Evolutionary conservation across 139 green algal species (phyloP), one percentile per base, ranked within the genome.

Genomic region (Astrephomene gubernaculifera): DNA sequence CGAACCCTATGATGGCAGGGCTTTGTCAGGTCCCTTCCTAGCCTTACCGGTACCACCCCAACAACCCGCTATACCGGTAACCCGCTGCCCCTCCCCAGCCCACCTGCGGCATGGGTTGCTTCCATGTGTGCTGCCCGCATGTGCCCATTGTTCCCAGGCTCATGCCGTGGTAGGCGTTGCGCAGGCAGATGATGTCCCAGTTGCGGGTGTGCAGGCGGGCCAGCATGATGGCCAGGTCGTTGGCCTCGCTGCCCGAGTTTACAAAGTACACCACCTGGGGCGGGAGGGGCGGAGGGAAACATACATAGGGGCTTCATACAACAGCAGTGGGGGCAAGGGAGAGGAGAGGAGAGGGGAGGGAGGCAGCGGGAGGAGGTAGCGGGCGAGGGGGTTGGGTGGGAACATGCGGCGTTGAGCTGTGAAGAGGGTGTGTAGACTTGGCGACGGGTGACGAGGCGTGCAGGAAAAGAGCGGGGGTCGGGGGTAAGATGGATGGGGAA

Each of bases 121-220:
- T 99, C 97, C 97, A 99, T 9, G 94, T 99, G 90, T 88, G 82
- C 73, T 98, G 95, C 0, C 95, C 97, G 43, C 96, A 95, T 12
- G 96, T 87, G 36, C 95, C 95, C 96, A 99, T 99, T 1, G 96
- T 98, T 33, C 78, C 91, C 2, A 92, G 89, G 76, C 79, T 94
- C 86, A 98, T 92, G 68, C 97, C 97, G 83, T 99, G 97, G 89
- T 99, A 99, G 57, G 89, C 91, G 83, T 99, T 99, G 36, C 97
- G 90, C 74, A 99, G 92, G 22, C 90, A 90, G 25, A 99, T 65
- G 6, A 99, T 78, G 92, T 99, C 96, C 79, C 96, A 96, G 90
- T 96, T 96, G 63, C 95, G 93, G 3, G 93, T 97, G 90, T 95
- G 87, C 14, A 81, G 79, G 29, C 95, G 91, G 5, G 95, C 95